A percentile compares a stretch with the other conserved stretches of the same genome.
These are phyloP conservation scores for Adansonia grandidieri DNA, from an alignment of 441 rosid genomes.

Conservation along the genomic window DNA sequence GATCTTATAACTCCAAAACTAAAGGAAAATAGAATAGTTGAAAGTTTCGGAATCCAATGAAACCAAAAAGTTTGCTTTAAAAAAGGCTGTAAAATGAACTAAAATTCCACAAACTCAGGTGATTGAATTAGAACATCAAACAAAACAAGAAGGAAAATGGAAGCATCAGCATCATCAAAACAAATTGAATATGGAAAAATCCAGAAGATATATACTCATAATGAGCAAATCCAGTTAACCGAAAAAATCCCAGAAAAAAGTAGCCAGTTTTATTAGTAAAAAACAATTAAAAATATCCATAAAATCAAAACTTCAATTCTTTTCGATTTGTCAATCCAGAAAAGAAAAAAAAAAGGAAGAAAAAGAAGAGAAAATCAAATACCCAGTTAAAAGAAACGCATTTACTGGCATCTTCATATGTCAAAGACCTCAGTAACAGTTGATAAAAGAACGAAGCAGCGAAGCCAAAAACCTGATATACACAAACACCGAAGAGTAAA, in stretches of 20 bases:
- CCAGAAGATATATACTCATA: neutral
- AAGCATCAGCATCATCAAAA: neutral
- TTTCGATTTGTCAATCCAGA: conserved; percentile 29
- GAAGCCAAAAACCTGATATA: conserved; percentile 30
- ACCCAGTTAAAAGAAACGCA: conserved; percentile 60
- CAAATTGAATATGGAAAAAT: neutral
- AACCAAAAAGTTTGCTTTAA: conserved; percentile 24
- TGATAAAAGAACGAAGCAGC: conserved; percentile 20
- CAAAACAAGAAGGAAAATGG: neutral
- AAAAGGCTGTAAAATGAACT: conserved; percentile 12
- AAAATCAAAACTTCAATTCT: conserved; percentile 23
- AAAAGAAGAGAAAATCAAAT: conserved; percentile 20
- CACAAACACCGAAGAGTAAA: conserved; percentile 12
- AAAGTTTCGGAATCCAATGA: conserved; percentile 30
- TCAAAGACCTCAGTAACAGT: conserved; percentile 40
- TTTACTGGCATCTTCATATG: conserved; percentile 98
- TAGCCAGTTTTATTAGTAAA: conserved; percentile 4
- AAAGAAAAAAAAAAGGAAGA: neutral
- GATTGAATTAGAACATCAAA: conserved; percentile 20
- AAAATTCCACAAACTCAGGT: conserved; percentile 11
- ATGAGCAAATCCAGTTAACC: conserved; percentile 20
- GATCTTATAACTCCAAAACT: conserved; percentile 26
- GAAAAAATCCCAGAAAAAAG: conserved; percentile 22
- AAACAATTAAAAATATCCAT: conserved; percentile 13
- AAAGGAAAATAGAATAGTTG: conserved; percentile 27